Percentiles rank a stretch among this genome's conserved stretches.
Conservation (phyloP, 192 early-diverging fungal species). For the Coemansia sp. region DNA sequence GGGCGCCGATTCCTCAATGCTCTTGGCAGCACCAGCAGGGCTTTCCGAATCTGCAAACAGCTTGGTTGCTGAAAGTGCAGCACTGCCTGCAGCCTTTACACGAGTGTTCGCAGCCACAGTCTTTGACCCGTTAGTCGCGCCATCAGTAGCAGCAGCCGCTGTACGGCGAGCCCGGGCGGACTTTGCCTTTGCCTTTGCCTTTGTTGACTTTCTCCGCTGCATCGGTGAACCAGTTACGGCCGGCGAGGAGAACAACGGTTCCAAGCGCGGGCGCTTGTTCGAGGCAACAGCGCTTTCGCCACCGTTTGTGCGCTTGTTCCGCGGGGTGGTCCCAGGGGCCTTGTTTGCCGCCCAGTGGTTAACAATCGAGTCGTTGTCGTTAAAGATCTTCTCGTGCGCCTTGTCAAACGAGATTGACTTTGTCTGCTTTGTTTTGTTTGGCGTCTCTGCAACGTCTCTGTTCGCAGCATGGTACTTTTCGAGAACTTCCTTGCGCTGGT, state of each 20-base stretch:
- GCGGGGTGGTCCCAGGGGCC: constrained; percentile 25
- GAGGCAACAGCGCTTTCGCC: constrained; percentile 8
- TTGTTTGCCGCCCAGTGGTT: constrained; percentile 49
- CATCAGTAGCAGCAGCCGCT: background rate
- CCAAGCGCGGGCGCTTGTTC: constrained; percentile 41
- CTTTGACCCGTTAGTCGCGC: constrained; percentile 16
- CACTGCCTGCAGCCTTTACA: background rate
- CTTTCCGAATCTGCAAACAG: constrained; percentile 13
- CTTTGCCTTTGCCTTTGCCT: constrained; percentile 23
- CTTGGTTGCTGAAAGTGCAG: constrained; percentile 10
- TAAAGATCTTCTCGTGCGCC: constrained; percentile 44
- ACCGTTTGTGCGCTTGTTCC: constrained; percentile 29
- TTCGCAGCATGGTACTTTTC: constrained; percentile 12
- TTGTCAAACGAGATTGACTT: constrained; percentile 34
- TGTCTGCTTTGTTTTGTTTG: constrained; percentile 7
- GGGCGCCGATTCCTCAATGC: constrained; percentile 18
- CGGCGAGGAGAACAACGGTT: constrained; percentile 33
- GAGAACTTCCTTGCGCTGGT: constrained; percentile 24
- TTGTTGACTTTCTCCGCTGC: constrained; percentile 18
- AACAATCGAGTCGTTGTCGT: constrained; percentile 37
- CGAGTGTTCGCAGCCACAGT: constrained; percentile 14
- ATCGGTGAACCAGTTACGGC: constrained; percentile 7
- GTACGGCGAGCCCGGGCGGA: constrained; percentile 21
- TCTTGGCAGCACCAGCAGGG: background rate
- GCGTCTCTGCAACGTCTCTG: constrained; percentile 13